Evolutionary conservation across 441 rosid species (phyloP).

Genomic region (Bruguiera hainesii): DNA sequence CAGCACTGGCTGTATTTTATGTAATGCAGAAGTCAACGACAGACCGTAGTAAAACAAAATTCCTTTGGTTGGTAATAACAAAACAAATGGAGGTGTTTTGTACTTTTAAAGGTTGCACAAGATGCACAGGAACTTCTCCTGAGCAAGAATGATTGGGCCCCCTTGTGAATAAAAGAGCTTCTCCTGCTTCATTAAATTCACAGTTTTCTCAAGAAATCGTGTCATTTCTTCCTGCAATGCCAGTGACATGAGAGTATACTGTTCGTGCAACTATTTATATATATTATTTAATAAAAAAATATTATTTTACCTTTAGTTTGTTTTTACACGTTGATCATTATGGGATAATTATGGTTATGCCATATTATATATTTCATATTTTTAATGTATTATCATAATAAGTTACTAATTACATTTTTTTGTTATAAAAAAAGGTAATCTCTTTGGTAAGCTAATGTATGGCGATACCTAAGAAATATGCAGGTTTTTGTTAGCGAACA

Average conservation of each 20-base stretch:
- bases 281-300: too few relatives aligned
- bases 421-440: too few relatives aligned
- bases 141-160: too few relatives aligned
- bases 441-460: too few relatives aligned
- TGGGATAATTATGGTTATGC: too few relatives aligned
- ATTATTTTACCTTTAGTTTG: too few relatives aligned
- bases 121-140: neutral
- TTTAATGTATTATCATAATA: too few relatives aligned
- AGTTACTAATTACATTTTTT: too few relatives aligned
- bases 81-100: neutral
- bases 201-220: conserved; percentile 50
- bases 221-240: conserved; percentile 50
- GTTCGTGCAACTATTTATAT: too few relatives aligned
- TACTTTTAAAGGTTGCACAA: neutral
- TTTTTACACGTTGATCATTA: too few relatives aligned
- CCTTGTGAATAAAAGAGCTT: conserved; percentile 47
- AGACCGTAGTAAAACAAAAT: neutral
- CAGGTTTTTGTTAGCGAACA: neutral
- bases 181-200: conserved; percentile 52
- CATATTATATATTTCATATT: too few relatives aligned
- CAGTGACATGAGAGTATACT: neutral
- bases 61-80: neutral
- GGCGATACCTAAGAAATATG: too few relatives aligned
- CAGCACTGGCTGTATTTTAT: neutral
- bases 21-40: neutral